Base-by-base conservation (phyloP, 83 land plant species). In the Thuja plicata region DNA sequence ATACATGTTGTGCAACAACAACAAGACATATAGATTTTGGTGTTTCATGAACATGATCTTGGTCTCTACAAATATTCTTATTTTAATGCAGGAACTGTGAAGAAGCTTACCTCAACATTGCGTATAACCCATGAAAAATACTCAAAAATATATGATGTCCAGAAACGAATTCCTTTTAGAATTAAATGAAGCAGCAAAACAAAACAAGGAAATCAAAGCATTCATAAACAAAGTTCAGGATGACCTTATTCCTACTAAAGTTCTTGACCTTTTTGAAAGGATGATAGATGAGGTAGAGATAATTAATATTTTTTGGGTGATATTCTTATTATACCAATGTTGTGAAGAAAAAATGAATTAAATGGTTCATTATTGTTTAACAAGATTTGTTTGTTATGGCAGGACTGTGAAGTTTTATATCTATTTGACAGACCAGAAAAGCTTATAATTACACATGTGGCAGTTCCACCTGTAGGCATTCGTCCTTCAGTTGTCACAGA, bases 321-420 rank as follows among this genome's bases (percentile, higher is more conserved):
- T n/a, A n/a, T n/a, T n/a, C n/a, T n/a, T n/a, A n/a, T 27, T 43
- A 48, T 40, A 16, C 37, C 34, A 3, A n/a, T 13, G 30, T 15
- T 30, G n/a, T 45, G 85, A 9, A 78, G 24, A 46, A 52, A 13
- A 32, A 87, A 40, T 60, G 62, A 45, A 62, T 48, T 87, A 46
- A 45, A 46, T 17, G 21, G 46, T 86, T 45, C 55, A 77, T 16
- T 78, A 30, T 92, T 88, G 84, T 73, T 84, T 77, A 38, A 50
- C 54, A 5, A 41, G 19, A 77, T 87, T 81, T 48, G 54, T 52
- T 40, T 52, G 79, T 8, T 15, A 43, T 41, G 43, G 62, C 96
- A 97, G 99, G 99, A 98, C 86, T 94, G n/a, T n/a, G 99, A 97
- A 86, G 90, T 98, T 89, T 94, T 97, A 46, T 91, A 95, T 91